Conservation (phyloP, 192 early-diverging fungal species). For the Dissophora globulifera region DNA sequence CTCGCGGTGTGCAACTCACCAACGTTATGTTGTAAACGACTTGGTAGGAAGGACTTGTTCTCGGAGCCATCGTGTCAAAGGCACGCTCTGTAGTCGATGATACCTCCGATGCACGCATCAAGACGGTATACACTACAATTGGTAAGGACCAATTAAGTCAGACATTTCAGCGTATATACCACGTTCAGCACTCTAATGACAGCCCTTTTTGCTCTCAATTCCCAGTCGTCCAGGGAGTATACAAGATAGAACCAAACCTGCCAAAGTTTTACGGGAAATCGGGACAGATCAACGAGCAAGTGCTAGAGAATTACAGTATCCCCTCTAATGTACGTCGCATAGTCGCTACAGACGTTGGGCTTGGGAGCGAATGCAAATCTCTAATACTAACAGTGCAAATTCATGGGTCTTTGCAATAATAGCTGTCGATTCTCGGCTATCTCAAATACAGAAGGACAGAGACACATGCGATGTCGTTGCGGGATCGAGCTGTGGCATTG, state of each 20-base stretch:
- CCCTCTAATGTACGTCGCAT: slow-evolving; percentile 38
- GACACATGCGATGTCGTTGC: slow-evolving; percentile 27
- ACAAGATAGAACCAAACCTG: slow-evolving; percentile 41
- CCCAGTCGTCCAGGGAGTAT: slow-evolving; percentile 43
- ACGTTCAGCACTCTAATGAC: too few species aligned
- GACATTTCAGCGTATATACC: too few species aligned
- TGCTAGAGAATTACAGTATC: slow-evolving; percentile 34
- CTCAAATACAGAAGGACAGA: slow-evolving; percentile 48
- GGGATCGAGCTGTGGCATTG: slow-evolving; percentile 32
- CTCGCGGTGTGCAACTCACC: neutral
- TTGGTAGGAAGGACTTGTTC: slow-evolving; percentile 39
- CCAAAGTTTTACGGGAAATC: slow-evolving; percentile 46
- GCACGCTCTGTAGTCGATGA: slow-evolving; percentile 40
- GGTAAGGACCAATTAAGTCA: slow-evolving; percentile 12
- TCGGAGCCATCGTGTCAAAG: slow-evolving; percentile 32
- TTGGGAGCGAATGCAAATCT: too few species aligned
- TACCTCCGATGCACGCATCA: slow-evolving; percentile 29
- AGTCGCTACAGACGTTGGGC: too few species aligned
- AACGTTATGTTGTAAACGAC: neutral
- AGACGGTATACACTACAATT: slow-evolving; percentile 30
- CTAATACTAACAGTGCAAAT: too few species aligned
- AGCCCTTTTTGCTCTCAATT: too few species aligned
- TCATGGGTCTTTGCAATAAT: neutral
- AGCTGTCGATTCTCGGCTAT: slow-evolving; percentile 47
- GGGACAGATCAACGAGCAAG: slow-evolving; percentile 25